Conservation (phyloP, 2,329 filamentous ascomycete species). For the Aspergillus quadricinctus region DNA sequence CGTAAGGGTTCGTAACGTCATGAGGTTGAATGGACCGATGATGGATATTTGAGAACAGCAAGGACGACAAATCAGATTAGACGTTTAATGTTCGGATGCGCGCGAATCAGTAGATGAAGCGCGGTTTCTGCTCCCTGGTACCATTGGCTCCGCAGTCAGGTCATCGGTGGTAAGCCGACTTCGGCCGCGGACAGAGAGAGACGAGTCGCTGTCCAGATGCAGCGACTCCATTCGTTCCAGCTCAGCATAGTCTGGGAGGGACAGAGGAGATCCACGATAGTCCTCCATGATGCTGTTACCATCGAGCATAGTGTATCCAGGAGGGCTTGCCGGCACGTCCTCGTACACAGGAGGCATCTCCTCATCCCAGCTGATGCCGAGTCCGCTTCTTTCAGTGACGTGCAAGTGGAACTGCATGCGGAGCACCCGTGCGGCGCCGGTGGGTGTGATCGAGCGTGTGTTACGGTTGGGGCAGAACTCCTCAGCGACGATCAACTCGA, state of each 20-base stretch:
- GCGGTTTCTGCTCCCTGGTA: slow-evolving; percentile 8
- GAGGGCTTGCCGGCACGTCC: slow-evolving; percentile 83
- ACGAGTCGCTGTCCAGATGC: slow-evolving; percentile 29
- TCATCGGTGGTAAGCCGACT: slow-evolving; percentile 32
- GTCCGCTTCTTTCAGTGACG: slow-evolving; percentile 76
- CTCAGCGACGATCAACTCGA: slow-evolving; percentile 92
- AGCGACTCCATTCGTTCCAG: slow-evolving; percentile 42
- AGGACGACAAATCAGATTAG: not conserved
- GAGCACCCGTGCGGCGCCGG: slow-evolving; percentile 83
- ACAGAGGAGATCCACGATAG: slow-evolving; percentile 42
- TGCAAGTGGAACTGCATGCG: slow-evolving; percentile 84
- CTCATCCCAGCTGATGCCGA: slow-evolving; percentile 95
- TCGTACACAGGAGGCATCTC: slow-evolving; percentile 92
- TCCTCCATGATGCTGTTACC: slow-evolving; percentile 43
- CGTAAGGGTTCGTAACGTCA: slow-evolving; percentile 13
- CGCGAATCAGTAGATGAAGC: slow-evolving; percentile 12
- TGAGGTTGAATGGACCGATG: slow-evolving; percentile 1
- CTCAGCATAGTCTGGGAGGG: slow-evolving; percentile 42
- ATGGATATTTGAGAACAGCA: not conserved
- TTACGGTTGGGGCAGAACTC: slow-evolving; percentile 71
- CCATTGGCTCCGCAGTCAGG: slow-evolving; percentile 16
- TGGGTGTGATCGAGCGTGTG: slow-evolving; percentile 73
- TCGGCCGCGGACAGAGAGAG: slow-evolving; percentile 27
- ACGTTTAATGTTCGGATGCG: slow-evolving; percentile 4
- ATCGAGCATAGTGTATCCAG: slow-evolving; percentile 54